Conservation (phyloP, 768 basidiomycete genomes). For the Candolleomyces efflorescens region DNA sequence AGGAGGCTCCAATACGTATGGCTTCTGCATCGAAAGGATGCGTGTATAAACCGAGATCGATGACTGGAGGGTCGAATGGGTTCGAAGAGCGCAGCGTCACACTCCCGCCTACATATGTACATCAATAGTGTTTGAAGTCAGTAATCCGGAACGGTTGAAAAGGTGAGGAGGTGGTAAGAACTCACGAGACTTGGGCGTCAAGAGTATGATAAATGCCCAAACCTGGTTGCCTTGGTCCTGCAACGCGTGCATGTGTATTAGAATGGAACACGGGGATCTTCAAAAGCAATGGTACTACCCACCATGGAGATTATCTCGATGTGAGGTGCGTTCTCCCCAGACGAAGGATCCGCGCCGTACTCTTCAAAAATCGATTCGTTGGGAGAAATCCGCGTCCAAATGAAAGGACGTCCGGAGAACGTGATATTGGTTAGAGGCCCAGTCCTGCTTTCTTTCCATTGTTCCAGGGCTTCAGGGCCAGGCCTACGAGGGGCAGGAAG, state of each 20-base stretch:
- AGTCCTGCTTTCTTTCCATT: slow-evolving; percentile 12
- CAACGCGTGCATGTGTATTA: too few relatives aligned
- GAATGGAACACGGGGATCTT: too few relatives aligned
- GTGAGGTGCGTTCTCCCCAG: slow-evolving; percentile 9
- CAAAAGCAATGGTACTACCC: neutral
- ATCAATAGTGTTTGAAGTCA: too few relatives aligned
- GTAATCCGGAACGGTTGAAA: too few relatives aligned
- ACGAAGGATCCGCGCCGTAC: slow-evolving; percentile 5
- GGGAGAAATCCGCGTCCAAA: slow-evolving; percentile 6
- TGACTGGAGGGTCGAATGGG: slow-evolving; percentile 9
- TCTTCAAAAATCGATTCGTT: slow-evolving; percentile 2
- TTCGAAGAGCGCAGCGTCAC: slow-evolving; percentile 10
- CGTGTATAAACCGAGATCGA: slow-evolving; percentile 7
- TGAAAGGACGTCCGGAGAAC: neutral
- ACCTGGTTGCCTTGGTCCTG: neutral
- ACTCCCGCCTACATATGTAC: slow-evolving; percentile 1
- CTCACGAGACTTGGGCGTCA: neutral
- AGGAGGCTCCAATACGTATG: neutral
- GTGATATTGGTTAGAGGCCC: slow-evolving; percentile 8
- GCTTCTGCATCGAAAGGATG: slow-evolving; percentile 8
- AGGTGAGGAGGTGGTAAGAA: too few relatives aligned
- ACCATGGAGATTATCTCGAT: slow-evolving; percentile 5
- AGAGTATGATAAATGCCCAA: neutral
- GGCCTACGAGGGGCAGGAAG: too few relatives aligned
- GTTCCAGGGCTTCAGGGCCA: neutral